A percentile compares a stretch with the other conserved stretches of the same genome.
These are phyloP conservation scores for Fusarium kyushuense DNA, from an alignment of 2,329 filamentous ascomycete species.

Conservation along the genomic window DNA sequence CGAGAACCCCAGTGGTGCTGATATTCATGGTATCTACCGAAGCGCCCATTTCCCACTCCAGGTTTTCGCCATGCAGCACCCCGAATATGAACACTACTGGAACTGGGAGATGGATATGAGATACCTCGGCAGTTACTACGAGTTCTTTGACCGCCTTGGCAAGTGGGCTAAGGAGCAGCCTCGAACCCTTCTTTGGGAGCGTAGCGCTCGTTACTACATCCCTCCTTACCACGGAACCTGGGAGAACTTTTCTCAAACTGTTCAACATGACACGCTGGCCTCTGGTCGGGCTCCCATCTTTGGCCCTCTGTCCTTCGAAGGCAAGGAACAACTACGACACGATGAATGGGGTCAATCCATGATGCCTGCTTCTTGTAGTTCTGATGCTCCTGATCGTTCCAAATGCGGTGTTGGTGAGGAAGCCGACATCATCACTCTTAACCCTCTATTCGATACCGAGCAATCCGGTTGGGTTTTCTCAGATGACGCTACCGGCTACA, in stretches of 20 bases:
- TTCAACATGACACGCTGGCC: conserved; percentile 69
- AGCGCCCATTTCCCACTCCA: conserved; percentile 73
- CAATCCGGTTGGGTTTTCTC: conserved; percentile 79
- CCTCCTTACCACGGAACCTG: conserved; percentile 76
- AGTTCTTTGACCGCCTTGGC: conserved; percentile 76
- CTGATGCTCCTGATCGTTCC: conserved; percentile 60
- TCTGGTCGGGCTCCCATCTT: conserved; percentile 71
- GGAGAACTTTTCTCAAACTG: conserved; percentile 76
- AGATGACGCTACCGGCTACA: conserved; percentile 77
- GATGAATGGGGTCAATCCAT: conserved; percentile 66
- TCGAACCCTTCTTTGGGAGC: conserved; percentile 81
- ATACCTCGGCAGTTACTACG: conserved; percentile 75
- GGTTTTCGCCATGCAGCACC: conserved; percentile 71
- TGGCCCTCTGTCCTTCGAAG: conserved; percentile 71
- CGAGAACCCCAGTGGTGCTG: conserved; percentile 66
- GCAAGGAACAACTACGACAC: conserved; percentile 60
- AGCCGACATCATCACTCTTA: conserved; percentile 81
- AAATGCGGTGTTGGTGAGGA: conserved; percentile 77
- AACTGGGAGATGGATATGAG: conserved; percentile 79
- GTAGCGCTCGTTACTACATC: conserved; percentile 81
- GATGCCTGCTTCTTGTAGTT: conserved; percentile 67
- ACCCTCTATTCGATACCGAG: conserved; percentile 79
- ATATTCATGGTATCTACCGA: conserved; percentile 77
- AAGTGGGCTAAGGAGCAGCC: conserved; percentile 76
- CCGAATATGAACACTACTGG: conserved; percentile 76